These are phyloP conservation scores for Colletotrichum simmondsii DNA, from an alignment of 2,329 filamentous ascomycete species.

Conservation along the genomic window DNA sequence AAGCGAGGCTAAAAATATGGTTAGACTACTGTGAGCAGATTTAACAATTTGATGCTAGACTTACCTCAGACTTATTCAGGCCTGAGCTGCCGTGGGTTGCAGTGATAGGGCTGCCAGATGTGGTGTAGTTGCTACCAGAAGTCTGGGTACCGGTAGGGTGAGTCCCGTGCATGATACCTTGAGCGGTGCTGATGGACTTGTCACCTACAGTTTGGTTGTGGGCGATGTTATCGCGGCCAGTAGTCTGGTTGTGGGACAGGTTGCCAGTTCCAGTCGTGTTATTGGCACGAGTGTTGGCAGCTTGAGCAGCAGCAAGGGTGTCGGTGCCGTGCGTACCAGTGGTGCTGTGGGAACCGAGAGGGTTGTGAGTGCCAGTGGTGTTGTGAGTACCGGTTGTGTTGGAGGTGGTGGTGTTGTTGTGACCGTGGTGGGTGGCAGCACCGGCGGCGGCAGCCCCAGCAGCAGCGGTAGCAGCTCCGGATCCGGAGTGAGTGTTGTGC, in stretches of 20 bases:
- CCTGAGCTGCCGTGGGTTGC: not conserved
- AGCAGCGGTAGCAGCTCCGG: not conserved
- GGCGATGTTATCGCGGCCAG: not conserved
- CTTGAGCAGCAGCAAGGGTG: not conserved
- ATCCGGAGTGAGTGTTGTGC: not conserved
- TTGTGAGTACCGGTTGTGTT: not conserved
- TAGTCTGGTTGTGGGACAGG: not conserved
- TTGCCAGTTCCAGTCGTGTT: not conserved
- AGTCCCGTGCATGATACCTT: constrained; percentile 22
- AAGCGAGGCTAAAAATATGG: not conserved
- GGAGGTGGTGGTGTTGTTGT: not conserved
- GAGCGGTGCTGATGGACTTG: not conserved
- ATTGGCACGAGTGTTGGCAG: not conserved
- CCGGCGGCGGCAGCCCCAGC: not conserved
- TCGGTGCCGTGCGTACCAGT: not conserved
- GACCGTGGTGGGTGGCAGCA: not conserved
- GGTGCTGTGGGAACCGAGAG: not conserved
- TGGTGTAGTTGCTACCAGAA: not conserved
- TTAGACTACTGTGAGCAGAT: too few species aligned
- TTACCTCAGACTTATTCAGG: constrained; percentile 3
- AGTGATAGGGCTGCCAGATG: not conserved
- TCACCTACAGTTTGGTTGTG: constrained; percentile 17
- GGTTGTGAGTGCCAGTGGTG: not conserved
- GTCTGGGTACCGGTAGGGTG: constrained; percentile 5
- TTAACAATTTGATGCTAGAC: not conserved